Conservation (phyloP, 805 yeast genomes). For the Lipomyces starkeyi region DNA sequence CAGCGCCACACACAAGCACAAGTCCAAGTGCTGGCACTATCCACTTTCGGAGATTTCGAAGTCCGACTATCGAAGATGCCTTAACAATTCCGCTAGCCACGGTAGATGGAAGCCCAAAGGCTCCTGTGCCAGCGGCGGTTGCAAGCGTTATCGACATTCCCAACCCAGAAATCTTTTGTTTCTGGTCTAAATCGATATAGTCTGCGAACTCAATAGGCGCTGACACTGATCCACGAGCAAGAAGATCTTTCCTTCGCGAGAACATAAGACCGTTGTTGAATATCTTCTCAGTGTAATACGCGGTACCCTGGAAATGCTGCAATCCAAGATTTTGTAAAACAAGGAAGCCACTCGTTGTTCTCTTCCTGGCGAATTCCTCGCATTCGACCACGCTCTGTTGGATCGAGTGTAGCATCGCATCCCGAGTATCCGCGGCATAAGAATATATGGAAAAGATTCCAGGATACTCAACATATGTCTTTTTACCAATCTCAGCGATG, state of each 20-base stretch:
- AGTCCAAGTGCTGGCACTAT: slow-evolving; percentile 60
- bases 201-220: slow-evolving; percentile 70
- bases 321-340: slow-evolving; percentile 68
- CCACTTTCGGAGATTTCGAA: slow-evolving; percentile 47
- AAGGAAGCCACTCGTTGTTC: slow-evolving; percentile 66
- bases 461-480: slow-evolving; percentile 59
- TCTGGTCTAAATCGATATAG: slow-evolving; percentile 61
- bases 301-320: slow-evolving; percentile 59
- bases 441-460: slow-evolving; percentile 70
- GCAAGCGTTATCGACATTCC: slow-evolving; percentile 37
- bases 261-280: slow-evolving; percentile 84
- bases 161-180: slow-evolving; percentile 33
- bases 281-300: slow-evolving; percentile 61
- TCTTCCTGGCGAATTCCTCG: slow-evolving; percentile 70
- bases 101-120: slow-evolving; percentile 29
- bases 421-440: slow-evolving; percentile 74
- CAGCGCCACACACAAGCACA: slow-evolving; percentile 58
- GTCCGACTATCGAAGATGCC: slow-evolving; percentile 21
- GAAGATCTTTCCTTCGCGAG: slow-evolving; percentile 68
- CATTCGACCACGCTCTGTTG: slow-evolving; percentile 64
- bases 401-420: slow-evolving; percentile 68
- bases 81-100: slow-evolving; percentile 16
- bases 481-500: slow-evolving; percentile 58
- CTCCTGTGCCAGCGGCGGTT: slow-evolving; percentile 35
- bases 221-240: slow-evolving; percentile 46